phyloP scores from a whole-genome alignment of 495 filamentous ascomycete species.

The Clavariopsis aquatica region DNA sequence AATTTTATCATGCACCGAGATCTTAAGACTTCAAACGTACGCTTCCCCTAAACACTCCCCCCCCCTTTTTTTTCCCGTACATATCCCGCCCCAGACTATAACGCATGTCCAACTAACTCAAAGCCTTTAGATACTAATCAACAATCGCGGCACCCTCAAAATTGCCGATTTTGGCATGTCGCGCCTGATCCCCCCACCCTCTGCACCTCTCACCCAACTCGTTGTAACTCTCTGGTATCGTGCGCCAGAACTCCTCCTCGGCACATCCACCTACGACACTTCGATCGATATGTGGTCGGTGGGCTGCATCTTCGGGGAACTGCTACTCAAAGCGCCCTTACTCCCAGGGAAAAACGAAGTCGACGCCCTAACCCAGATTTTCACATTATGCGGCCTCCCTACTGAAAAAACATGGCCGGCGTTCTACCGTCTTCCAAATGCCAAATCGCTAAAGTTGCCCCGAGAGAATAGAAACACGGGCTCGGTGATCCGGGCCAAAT shows the following conservation, averaged over 20 bases:
- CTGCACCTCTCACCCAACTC: slow-evolving; percentile 79
- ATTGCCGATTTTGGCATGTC: slow-evolving; percentile 99
- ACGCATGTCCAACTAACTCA: neutral
- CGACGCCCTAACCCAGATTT: slow-evolving; percentile 77
- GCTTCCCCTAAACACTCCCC: neutral
- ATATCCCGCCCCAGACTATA: too few relatives aligned
- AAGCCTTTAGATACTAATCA: slow-evolving; percentile 66
- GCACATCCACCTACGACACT: slow-evolving; percentile 70
- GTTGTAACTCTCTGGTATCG: slow-evolving; percentile 99
- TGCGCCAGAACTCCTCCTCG: slow-evolving; percentile 85
- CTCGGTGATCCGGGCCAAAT: slow-evolving; percentile 65
- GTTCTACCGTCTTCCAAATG: slow-evolving; percentile 87
- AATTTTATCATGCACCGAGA: slow-evolving; percentile 96
- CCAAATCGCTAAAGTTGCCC: slow-evolving; percentile 79
- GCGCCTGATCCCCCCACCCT: slow-evolving; percentile 72
- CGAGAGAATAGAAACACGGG: slow-evolving; percentile 43
- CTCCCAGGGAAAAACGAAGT: slow-evolving; percentile 94
- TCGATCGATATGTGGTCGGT: slow-evolving; percentile 94
- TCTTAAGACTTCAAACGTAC: slow-evolving; percentile 84
- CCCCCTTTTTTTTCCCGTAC: too few relatives aligned
- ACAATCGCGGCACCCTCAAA: slow-evolving; percentile 93
- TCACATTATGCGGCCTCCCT: slow-evolving; percentile 87
- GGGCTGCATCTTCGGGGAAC: slow-evolving; percentile 94
- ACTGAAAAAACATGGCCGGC: slow-evolving; percentile 82
- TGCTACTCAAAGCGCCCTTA: slow-evolving; percentile 75